Conservation (phyloP, 1,284 basidiomycete species). For the Naganishia sp. region DNA sequence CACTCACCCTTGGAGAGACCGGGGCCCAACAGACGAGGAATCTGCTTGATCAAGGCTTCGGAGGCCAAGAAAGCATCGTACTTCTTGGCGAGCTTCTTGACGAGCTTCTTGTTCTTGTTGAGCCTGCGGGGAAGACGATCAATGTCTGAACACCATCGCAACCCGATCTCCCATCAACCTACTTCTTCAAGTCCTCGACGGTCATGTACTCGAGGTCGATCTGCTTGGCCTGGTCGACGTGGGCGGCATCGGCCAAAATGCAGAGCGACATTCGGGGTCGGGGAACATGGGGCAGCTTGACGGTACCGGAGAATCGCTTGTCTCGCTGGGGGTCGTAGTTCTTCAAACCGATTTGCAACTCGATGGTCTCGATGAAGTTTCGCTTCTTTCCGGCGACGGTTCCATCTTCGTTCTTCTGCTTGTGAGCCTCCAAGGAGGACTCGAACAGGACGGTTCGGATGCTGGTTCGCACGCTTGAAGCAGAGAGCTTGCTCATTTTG, state of each 20-base stretch:
- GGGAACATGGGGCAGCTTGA: slow-evolving; percentile 95
- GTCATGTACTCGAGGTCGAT: slow-evolving; percentile 99
- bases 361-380: slow-evolving; percentile 79
- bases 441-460: slow-evolving; percentile 79
- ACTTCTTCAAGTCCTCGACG: slow-evolving; percentile 99
- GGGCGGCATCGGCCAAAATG: slow-evolving; percentile 98
- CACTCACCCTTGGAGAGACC: slow-evolving; percentile 91
- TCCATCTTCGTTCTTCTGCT: slow-evolving; percentile 49
- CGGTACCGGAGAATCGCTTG: slow-evolving; percentile 74
- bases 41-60: slow-evolving; percentile 98
- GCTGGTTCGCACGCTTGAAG: slow-evolving; percentile 97
- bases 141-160: background rate
- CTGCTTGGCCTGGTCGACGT: slow-evolving; percentile 98
- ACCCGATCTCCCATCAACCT: slow-evolving; percentile 53
- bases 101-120: slow-evolving; percentile 99
- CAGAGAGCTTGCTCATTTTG: slow-evolving; percentile 72
- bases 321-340: slow-evolving; percentile 61
- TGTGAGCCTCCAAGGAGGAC: slow-evolving; percentile 55
- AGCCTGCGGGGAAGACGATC: slow-evolving; percentile 60
- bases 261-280: slow-evolving; percentile 99
- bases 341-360: slow-evolving; percentile 96
- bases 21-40: slow-evolving; percentile 97
- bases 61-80: slow-evolving; percentile 99
- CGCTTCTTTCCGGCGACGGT: slow-evolving; percentile 58
- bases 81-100: slow-evolving; percentile 99